Conservation (phyloP, 2,329 filamentous ascomycete species). For the Penicillium sp. region DNA sequence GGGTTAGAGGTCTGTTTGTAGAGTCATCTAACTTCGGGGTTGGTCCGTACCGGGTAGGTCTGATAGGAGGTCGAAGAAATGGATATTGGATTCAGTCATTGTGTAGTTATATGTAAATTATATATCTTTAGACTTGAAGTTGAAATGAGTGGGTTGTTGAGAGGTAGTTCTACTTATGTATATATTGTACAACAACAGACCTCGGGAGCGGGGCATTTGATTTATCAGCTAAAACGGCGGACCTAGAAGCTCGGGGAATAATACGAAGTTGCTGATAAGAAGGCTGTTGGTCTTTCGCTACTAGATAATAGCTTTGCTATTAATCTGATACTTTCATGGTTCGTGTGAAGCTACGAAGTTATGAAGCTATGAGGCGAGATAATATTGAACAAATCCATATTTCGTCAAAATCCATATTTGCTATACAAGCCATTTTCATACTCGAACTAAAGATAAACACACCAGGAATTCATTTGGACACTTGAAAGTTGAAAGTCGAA, state of each 20-base stretch:
- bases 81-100: conserved; percentile 29
- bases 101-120: not conserved
- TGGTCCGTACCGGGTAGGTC: conserved; percentile 26
- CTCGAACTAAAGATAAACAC: not conserved
- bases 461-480: too few species aligned
- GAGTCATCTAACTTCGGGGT: not conserved
- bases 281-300: not conserved
- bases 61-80: conserved; percentile 38
- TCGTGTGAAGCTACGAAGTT: not conserved
- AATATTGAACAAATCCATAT: not conserved
- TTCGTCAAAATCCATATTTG: not conserved
- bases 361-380: not conserved
- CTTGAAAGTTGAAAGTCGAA: not conserved
- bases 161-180: not conserved
- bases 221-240: conserved; percentile 4
- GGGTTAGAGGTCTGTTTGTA: not conserved
- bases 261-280: not conserved
- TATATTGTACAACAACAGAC: too few species aligned
- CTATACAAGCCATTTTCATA: not conserved
- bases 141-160: not conserved
- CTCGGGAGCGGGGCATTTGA: not conserved
- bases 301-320: not conserved
- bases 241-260: not conserved
- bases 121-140: not conserved
- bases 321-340: not conserved